Conservation (phyloP, 2,329 filamentous ascomycete genomes). For the Harringtonia aguacate region DNA sequence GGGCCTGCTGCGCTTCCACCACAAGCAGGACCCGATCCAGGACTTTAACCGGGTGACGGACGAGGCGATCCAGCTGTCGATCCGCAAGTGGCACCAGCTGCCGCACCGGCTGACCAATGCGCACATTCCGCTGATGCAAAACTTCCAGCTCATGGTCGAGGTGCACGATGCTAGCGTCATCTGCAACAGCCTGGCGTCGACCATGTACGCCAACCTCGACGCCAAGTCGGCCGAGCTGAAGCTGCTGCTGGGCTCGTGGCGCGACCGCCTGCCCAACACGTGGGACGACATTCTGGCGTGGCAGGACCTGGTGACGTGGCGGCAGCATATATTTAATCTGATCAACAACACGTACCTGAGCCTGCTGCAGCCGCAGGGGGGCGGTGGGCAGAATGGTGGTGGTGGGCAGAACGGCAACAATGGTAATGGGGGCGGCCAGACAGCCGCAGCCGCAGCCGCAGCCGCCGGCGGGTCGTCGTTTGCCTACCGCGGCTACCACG, state of each 20-base stretch:
- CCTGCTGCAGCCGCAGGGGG: conserved; percentile 71
- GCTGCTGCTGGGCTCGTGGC: conserved; percentile 85
- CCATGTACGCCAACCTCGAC: conserved; percentile 76
- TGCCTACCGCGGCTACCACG: conserved; percentile 93
- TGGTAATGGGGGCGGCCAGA: not conserved
- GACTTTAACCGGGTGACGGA: conserved; percentile 90
- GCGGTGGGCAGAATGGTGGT: no score
- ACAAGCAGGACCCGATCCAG: conserved; percentile 66
- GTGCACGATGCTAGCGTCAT: conserved; percentile 96
- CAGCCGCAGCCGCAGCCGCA: conserved; percentile 25
- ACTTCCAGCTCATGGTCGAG: conserved; percentile 96
- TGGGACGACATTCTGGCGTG: conserved; percentile 99
- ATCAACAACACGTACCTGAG: conserved; percentile 92
- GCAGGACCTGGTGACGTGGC: conserved; percentile 99
- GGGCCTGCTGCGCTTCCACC: conserved; percentile 87
- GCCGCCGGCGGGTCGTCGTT: conserved; percentile 84
- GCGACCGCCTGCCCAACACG: conserved; percentile 88
- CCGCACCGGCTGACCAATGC: conserved; percentile 87
- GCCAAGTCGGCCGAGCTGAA: conserved; percentile 94
- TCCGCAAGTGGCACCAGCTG: conserved; percentile 98
- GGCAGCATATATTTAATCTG: conserved; percentile 95
- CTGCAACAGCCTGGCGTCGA: conserved; percentile 78
- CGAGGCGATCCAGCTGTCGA: conserved; percentile 92
- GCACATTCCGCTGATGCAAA: conserved; percentile 88
- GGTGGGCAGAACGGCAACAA: not conserved